phyloP scores from a whole-genome alignment of 441 rosid species.

The Jatropha multifida region DNA sequence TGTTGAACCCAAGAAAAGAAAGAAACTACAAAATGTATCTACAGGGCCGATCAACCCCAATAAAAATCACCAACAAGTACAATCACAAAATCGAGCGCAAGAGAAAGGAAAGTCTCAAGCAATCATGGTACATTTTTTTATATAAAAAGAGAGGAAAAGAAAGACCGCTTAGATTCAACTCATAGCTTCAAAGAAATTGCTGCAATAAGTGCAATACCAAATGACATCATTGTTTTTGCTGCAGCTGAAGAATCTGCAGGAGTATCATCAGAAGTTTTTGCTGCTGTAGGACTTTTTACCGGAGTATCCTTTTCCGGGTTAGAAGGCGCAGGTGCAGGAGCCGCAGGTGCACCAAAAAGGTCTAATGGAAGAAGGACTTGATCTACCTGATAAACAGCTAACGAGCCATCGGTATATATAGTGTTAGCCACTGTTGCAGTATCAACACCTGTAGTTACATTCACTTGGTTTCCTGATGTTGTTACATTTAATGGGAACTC shows the following conservation, averaged over 20 bases:
- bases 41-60: not conserved
- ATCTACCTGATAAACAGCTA: conserved; percentile 82
- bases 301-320: conserved; percentile 46
- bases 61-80: not conserved
- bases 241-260: conserved; percentile 48
- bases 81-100: conserved; percentile 18
- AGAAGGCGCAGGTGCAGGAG: conserved; percentile 59
- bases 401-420: conserved; percentile 45
- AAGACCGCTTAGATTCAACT: not conserved
- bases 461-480: conserved; percentile 79
- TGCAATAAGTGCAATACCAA: conserved; percentile 27
- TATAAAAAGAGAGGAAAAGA: not conserved
- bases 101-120: not conserved
- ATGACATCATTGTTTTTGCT: conserved; percentile 27
- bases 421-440: conserved; percentile 66
- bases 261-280: conserved; percentile 41
- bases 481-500: conserved; percentile 73
- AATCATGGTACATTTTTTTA: conserved; percentile 6
- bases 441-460: conserved; percentile 74
- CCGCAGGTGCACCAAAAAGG: conserved; percentile 48
- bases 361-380: conserved; percentile 70
- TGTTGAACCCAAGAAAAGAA: not conserved
- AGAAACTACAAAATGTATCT: conserved; percentile 2
- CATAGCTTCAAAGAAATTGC: conserved; percentile 40
- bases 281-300: conserved; percentile 39